Evolutionary conservation across 257 asterid genomes (phyloP), one percentile per base, ranked within the genome.

Genomic region (Plantago elongata): DNA sequence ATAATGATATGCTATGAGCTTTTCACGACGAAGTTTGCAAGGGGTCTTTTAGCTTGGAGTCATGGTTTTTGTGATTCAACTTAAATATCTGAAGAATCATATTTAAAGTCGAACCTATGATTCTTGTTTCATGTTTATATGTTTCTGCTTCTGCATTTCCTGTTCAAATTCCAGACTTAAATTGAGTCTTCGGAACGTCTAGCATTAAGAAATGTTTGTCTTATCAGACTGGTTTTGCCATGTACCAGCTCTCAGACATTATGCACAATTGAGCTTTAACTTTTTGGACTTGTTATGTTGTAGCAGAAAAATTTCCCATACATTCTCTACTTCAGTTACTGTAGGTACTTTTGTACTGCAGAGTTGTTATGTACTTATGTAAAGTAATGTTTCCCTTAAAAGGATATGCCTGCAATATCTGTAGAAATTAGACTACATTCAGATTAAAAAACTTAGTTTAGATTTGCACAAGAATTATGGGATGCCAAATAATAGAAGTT

Each of bases 271-370:
- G 40, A 34, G 5, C 40, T 34, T 34, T 34, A 34, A 34, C 51
- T 49, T 38, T 17, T 22, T 3, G 13, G 13, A 16, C 43, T 17
- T 51, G 38, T 12, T 27, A 11, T 51, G 10, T 40, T 14, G 51
- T 12, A 38, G 52, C 62, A 11, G 22, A 34, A 54, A 13, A 13
- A 27, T 52, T 44, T 29, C 17, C 18, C 18, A 55, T 62, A 13
- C 59, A 34, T 16, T 40, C 49, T 34, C 40, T 49, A 30, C 47
- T 63, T 46, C 47, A 58, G 65, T 57, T 11, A 29, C 30, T 60
- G 7, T 40, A 51, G 60, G 46, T 57, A 1, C 1, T 62, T 29
- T 29, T 57, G 4, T 16, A 7, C 65, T 16, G 4, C 18, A 29
- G 1, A 30, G 3, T 40, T 50, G 45, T 2, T 55, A 14, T 54